Conservation (phyloP, 306 rosid species). For the Glycine tomentella region DNA sequence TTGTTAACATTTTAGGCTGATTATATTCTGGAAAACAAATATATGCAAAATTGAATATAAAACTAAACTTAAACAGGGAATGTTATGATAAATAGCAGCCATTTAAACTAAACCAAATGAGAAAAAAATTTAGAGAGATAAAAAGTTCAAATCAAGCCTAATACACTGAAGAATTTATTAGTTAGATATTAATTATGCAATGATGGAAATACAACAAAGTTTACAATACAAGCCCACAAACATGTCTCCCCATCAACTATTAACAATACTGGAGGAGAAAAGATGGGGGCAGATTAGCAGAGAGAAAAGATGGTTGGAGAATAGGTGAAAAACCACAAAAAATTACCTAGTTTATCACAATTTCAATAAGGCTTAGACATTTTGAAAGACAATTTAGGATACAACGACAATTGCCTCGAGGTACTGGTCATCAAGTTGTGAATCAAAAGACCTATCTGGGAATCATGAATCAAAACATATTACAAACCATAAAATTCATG, state of each 20-base stretch:
- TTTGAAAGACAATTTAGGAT: not conserved
- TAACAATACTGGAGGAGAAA: not conserved
- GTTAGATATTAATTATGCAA: constrained; percentile 21
- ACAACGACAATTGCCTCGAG: not conserved
- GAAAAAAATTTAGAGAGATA: not conserved
- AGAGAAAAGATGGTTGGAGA: not conserved
- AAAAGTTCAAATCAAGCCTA: constrained; percentile 8
- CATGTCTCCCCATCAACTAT: not conserved
- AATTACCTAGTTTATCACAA: not conserved
- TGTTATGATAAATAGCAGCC: not conserved
- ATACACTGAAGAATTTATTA: not conserved
- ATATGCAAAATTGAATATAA: not conserved
- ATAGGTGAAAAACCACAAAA: not conserved
- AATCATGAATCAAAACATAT: not conserved
- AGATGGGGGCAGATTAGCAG: not conserved
- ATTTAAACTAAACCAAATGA: constrained; percentile 8
- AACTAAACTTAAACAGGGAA: constrained; percentile 4
- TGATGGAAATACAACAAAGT: constrained; percentile 8
- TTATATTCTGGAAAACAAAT: constrained; percentile 1
- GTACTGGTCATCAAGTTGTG: not conserved
- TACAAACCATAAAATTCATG: not conserved
- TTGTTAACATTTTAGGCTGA: constrained; percentile 21
- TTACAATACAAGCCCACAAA: not conserved
- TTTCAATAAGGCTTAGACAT: not conserved
- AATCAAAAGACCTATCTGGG: not conserved